Evolutionary conservation across 768 basidiomycete genomes (phyloP).

Genomic region (Inosperma sp.): DNA sequence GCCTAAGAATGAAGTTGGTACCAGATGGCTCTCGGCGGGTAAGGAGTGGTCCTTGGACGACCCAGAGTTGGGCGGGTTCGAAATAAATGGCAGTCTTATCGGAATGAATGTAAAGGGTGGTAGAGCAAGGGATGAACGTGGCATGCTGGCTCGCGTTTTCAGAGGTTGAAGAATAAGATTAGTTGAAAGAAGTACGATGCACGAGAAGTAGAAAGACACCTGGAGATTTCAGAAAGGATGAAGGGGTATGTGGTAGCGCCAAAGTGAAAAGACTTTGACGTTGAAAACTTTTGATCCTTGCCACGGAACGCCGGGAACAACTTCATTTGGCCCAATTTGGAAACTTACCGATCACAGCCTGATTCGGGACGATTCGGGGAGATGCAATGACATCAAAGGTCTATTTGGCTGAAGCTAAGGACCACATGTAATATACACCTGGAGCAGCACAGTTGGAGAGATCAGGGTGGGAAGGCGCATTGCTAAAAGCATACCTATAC

Average conservation of each 20-base stretch:
- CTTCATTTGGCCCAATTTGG: conserved; percentile 20
- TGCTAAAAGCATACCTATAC: conserved; percentile 51
- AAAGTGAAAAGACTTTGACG: no score
- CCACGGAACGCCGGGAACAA: conserved; percentile 13
- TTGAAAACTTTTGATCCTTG: no score
- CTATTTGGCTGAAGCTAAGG: conserved; percentile 47
- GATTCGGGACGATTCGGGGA: no score
- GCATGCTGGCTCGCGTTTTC: conserved; percentile 1
- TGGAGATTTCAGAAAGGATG: no score
- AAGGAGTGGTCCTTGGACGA: background rate
- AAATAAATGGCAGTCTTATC: background rate
- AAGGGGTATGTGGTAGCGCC: no score
- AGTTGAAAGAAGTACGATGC: no score
- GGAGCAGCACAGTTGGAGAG: conserved; percentile 1
- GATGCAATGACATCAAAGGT: conserved; percentile 1
- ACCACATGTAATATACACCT: conserved; percentile 90
- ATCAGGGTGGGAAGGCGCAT: background rate
- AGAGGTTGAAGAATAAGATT: no score
- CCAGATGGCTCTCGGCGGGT: background rate
- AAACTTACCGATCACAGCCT: conserved; percentile 16
- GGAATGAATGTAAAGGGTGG: background rate
- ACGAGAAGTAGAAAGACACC: no score
- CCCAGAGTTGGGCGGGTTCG: background rate
- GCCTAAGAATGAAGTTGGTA: background rate
- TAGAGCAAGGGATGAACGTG: conserved; percentile 3